Base-by-base conservation (phyloP, 2,329 filamentous ascomycete species). In the Diplocarpon mali region DNA sequence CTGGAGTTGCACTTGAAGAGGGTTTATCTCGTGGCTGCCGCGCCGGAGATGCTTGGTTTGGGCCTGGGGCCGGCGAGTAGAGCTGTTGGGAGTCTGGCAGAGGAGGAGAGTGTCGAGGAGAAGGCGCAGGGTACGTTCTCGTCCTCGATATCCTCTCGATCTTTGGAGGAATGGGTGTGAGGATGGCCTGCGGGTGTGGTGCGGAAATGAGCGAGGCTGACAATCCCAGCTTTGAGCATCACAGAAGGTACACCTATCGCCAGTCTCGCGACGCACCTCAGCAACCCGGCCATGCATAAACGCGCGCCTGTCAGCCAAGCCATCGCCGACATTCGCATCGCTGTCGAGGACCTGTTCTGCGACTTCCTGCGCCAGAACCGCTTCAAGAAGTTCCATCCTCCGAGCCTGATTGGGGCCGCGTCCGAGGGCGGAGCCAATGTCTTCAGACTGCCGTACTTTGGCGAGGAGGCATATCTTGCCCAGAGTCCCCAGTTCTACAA, bases 341-440 rank as follows among this genome's bases (percentile, higher is more conserved):
- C 65, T 35, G 63, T 67, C 16, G 65, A 69, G 53, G 60, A 64
- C 44, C 71, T 92, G 11, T 93, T 93, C 65, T 70, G 74, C 47
- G 80, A 88, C 55, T 96, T 89, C 64, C 80, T 95, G 54, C 73
- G 81, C 49, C 71, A 75, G 53, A 76, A 76, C 48, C 76, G 79
- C 43, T 94, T 95, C 64, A 79, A 82, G 52, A 78, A 85, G 64
- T 88, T 95, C 59, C 86, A 95, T 63, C 85, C 89, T 2, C 88
- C 92, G 9, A 90, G 88, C 64, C 72, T 98, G 35, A 85, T 94
- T 44, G 89, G 83, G 40, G 84, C 90, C 12, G 85, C 92, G 4
- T 92, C 87, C 3, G 92, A 98, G 68, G 90, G 92, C 58, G 92
- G 92, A 53, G 80, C 80, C 55, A 93, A 90, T 62, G 90, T 96